A percentile compares a stretch with the other conserved stretches of the same genome.
Conservation (phyloP, 1,139 yeast species). For the Yamadazyma jaroonii region DNA sequence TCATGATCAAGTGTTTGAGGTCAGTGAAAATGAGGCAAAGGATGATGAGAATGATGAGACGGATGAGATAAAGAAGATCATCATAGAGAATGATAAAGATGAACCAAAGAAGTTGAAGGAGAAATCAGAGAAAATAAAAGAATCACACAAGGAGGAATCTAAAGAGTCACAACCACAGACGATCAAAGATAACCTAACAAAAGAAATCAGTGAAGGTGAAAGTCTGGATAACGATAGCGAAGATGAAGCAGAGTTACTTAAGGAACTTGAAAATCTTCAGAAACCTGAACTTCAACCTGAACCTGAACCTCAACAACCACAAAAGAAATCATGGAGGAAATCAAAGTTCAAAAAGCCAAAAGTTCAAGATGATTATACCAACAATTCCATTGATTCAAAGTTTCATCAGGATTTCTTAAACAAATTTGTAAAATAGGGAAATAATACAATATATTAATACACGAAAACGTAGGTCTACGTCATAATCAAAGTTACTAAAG, state of each 20-base stretch:
- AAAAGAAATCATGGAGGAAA: conserved; percentile 53
- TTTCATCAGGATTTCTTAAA: conserved; percentile 70
- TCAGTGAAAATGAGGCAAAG: conserved; percentile 19
- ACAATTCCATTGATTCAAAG: conserved; percentile 66
- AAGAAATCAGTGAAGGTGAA: background rate
- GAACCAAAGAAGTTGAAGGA: no score
- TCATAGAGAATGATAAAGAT: conserved; percentile 11
- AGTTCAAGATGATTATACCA: conserved; percentile 42
- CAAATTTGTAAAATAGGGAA: conserved; percentile 54
- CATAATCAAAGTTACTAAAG: conserved; percentile 21
- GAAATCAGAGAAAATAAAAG: no score
- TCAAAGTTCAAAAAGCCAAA: conserved; percentile 43
- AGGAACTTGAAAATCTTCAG: conserved; percentile 55
- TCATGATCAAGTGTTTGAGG: conserved; percentile 24
- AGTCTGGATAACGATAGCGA: conserved; percentile 6
- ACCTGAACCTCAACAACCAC: conserved; percentile 42
- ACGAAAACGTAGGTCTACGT: conserved; percentile 1
- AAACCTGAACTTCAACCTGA: conserved; percentile 23
- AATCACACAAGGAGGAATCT: no score
- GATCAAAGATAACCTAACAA: no score
- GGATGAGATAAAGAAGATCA: conserved; percentile 15
- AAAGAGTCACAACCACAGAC: no score
- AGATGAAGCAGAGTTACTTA: conserved; percentile 12
- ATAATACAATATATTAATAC: conserved; percentile 4
- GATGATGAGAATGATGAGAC: conserved; percentile 23